These are phyloP conservation scores for Tetrapisispora phaffii DNA, from an alignment of 805 yeast genomes.

Conservation along the genomic window DNA sequence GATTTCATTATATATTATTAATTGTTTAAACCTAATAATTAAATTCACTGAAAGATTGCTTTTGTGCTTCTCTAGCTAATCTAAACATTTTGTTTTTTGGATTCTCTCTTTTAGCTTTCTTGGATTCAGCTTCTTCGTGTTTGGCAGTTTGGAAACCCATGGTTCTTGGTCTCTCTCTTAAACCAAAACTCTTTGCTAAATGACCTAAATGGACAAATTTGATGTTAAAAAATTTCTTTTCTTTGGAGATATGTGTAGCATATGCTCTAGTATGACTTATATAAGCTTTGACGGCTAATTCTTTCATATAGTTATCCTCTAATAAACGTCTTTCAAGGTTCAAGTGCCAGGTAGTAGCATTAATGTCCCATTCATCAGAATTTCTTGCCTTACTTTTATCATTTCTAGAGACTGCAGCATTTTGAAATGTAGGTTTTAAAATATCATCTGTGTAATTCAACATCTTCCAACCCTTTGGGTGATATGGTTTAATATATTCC, in stretches of 20 bases:
- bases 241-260: slow-evolving; percentile 82
- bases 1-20: neutral
- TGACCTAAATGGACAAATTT: slow-evolving; percentile 86
- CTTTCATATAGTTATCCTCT: slow-evolving; percentile 50
- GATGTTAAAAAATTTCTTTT: slow-evolving; percentile 72
- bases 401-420: slow-evolving; percentile 24
- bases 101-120: slow-evolving; percentile 47
- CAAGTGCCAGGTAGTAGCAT: slow-evolving; percentile 94
- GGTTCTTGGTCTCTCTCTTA: slow-evolving; percentile 88
- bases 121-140: slow-evolving; percentile 23
- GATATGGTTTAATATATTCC: slow-evolving; percentile 48
- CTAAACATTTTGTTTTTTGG: slow-evolving; percentile 66
- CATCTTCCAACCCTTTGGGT: slow-evolving; percentile 44
- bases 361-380: slow-evolving; percentile 65
- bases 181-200: slow-evolving; percentile 86
- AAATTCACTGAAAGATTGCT: slow-evolving; percentile 61
- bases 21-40: slow-evolving; percentile 34
- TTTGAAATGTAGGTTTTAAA: slow-evolving; percentile 29
- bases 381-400: slow-evolving; percentile 30
- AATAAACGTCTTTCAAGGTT: slow-evolving; percentile 81
- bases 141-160: slow-evolving; percentile 38
- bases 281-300: slow-evolving; percentile 69
- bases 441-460: slow-evolving; percentile 40
- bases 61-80: slow-evolving; percentile 61
- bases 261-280: slow-evolving; percentile 89